Evolutionary conservation across 2,329 filamentous ascomycete genomes (phyloP).

Genomic region (Sporothrix phasma): DNA sequence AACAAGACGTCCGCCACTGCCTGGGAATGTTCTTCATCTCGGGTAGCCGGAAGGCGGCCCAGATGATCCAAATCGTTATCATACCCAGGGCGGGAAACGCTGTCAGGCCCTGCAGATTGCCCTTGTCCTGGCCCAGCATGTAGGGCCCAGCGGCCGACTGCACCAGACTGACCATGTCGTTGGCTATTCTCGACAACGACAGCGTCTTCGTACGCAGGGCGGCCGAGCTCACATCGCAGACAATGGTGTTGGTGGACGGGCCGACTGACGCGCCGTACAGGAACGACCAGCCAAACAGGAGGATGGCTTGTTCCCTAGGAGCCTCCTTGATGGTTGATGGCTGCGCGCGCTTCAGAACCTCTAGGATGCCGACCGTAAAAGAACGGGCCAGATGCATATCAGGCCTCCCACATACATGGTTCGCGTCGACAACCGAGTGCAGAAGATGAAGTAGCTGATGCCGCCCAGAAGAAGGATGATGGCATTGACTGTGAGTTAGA

Average conservation of each 20-base stretch:
- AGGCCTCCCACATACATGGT: slow-evolving; percentile 33
- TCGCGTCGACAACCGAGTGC: slow-evolving; percentile 34
- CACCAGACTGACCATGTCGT: slow-evolving; percentile 17
- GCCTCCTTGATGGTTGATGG: slow-evolving; percentile 21
- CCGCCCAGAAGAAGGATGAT: slow-evolving; percentile 30
- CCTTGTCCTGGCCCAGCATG: slow-evolving; percentile 18
- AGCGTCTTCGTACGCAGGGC: slow-evolving; percentile 19
- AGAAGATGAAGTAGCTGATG: slow-evolving; percentile 33
- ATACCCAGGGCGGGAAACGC: slow-evolving; percentile 16
- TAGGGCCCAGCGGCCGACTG: slow-evolving; percentile 20
- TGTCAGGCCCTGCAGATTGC: slow-evolving; percentile 17
- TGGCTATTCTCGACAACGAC: slow-evolving; percentile 16
- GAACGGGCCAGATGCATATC: slow-evolving; percentile 24
- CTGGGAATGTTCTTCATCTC: slow-evolving; percentile 17
- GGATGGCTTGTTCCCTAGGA: slow-evolving; percentile 32
- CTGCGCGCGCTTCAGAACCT: slow-evolving; percentile 27
- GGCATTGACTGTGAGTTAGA: slow-evolving; percentile 15
- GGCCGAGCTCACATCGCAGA: slow-evolving; percentile 17
- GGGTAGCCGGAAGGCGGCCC: slow-evolving; percentile 17
- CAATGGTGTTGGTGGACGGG: slow-evolving; percentile 18
- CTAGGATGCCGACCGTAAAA: slow-evolving; percentile 36
- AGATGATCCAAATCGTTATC: slow-evolving; percentile 14
- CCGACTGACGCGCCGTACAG: slow-evolving; percentile 18
- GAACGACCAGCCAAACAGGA: slow-evolving; percentile 35
- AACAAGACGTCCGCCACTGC: slow-evolving; percentile 19